Evolutionary conservation across 2,329 filamentous ascomycete genomes (phyloP).

Genomic region (Lomentospora prolificans): DNA sequence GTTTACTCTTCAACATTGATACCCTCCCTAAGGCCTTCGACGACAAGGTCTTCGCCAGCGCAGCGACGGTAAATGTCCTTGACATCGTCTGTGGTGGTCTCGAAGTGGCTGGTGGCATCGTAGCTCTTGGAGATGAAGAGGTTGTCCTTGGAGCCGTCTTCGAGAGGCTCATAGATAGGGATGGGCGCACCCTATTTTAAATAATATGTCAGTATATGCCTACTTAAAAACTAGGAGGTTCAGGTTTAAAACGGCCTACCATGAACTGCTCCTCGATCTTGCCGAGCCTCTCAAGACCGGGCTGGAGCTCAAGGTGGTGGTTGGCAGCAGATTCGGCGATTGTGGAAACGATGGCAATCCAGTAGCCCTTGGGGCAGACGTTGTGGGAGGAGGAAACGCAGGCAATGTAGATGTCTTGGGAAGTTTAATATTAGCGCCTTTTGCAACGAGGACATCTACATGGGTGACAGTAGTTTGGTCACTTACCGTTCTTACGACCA

Average conservation of each 20-base stretch:
- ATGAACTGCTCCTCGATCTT: slow-evolving; percentile 96
- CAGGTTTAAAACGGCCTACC: slow-evolving; percentile 34
- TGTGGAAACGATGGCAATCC: slow-evolving; percentile 95
- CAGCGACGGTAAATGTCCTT: slow-evolving; percentile 83
- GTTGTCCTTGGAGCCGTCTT: slow-evolving; percentile 74
- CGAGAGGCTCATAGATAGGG: slow-evolving; percentile 84
- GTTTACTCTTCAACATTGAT: slow-evolving; percentile 56
- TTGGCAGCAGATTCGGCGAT: slow-evolving; percentile 88
- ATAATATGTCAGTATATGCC: background rate
- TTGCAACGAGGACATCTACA: background rate
- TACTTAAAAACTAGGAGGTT: background rate
- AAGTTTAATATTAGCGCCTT: no score
- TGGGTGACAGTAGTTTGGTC: no score
- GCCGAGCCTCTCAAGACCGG: slow-evolving; percentile 85
- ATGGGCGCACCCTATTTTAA: slow-evolving; percentile 60
- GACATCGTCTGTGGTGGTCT: slow-evolving; percentile 85
- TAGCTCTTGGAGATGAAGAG: slow-evolving; percentile 99
- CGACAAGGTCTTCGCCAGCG: slow-evolving; percentile 74
- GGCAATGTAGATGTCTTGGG: slow-evolving; percentile 97
- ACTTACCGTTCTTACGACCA: slow-evolving; percentile 84
- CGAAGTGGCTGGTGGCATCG: slow-evolving; percentile 95
- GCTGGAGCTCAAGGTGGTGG: slow-evolving; percentile 89
- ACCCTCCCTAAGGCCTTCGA: slow-evolving; percentile 77
- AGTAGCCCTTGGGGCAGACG: slow-evolving; percentile 98
- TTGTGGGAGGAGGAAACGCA: slow-evolving; percentile 94